Percentiles rank a stretch among this genome's conserved stretches.
Conservation (phyloP, 1,284 basidiomycete genomes). For the Tilletia setariae region DNA sequence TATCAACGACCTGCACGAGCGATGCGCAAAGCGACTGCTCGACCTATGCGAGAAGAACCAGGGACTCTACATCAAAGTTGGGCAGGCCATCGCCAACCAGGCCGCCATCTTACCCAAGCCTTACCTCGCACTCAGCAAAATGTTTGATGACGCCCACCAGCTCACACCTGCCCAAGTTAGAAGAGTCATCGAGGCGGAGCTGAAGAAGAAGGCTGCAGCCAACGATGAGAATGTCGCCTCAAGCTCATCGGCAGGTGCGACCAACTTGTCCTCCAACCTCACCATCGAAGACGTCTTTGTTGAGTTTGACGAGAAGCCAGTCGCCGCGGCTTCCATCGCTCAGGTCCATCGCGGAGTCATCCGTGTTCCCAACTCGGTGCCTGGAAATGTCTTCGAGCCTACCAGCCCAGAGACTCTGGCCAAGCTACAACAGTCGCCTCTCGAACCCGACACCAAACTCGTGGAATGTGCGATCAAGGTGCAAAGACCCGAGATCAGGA, state of each 20-base stretch:
- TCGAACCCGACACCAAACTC: conserved; percentile 3
- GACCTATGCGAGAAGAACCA: conserved; percentile 43
- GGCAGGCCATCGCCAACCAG: conserved; percentile 44
- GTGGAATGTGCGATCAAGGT: conserved; percentile 45
- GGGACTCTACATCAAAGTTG: conserved; percentile 41
- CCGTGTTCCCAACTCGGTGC: conserved; percentile 5
- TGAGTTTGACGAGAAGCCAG: conserved; percentile 33
- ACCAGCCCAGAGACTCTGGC: background rate
- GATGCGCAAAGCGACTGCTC: conserved; percentile 39
- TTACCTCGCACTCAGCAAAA: conserved; percentile 39
- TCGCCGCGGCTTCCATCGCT: conserved; percentile 43
- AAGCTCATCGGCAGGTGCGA: background rate
- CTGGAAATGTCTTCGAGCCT: background rate
- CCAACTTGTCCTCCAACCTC: background rate
- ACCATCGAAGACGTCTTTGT: conserved; percentile 26
- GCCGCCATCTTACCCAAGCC: conserved; percentile 45
- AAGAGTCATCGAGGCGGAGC: conserved; percentile 35
- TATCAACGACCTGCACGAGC: conserved; percentile 34
- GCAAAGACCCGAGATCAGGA: conserved; percentile 42
- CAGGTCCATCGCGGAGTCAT: conserved; percentile 36
- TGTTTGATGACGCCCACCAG: conserved; percentile 45
- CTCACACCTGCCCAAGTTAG: conserved; percentile 33
- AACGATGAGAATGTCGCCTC: conserved; percentile 18
- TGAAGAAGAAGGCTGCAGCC: conserved; percentile 31
- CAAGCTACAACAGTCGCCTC: background rate